Percentiles rank a stretch among this genome's conserved stretches.
Evolutionary conservation across 1,284 basidiomycete genomes (phyloP).

Genomic region (Kwoniella shivajii): DNA sequence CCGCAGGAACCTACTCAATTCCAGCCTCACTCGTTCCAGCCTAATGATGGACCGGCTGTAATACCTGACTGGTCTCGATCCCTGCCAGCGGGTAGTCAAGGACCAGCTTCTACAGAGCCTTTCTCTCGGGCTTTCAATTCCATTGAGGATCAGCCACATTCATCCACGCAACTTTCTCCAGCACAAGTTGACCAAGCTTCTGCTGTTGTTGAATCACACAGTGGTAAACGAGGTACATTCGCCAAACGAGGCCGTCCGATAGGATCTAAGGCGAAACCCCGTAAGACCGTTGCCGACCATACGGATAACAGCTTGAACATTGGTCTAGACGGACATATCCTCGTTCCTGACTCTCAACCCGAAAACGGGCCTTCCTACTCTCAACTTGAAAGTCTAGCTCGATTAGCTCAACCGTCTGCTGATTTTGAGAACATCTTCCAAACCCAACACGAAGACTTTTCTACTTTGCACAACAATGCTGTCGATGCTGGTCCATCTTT

Average conservation of each 20-base stretch:
- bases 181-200: neutral
- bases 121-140: neutral
- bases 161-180: neutral
- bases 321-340: neutral
- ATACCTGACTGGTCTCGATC: no score
- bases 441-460: neutral
- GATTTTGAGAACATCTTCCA: neutral
- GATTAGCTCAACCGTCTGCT: neutral
- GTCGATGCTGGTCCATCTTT: neutral
- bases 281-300: no score
- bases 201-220: neutral
- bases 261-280: neutral
- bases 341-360: conserved; percentile 8
- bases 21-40: no score
- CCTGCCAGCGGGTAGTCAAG: no score
- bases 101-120: no score
- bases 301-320: no score
- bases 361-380: conserved; percentile 1
- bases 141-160: neutral
- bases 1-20: no score
- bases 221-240: neutral
- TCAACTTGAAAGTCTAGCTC: neutral
- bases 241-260: conserved; percentile 9
- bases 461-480: neutral
- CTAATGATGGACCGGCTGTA: no score